These are phyloP conservation scores for Vicia villosa DNA, from an alignment of 306 rosid species.

Conservation along the genomic window DNA sequence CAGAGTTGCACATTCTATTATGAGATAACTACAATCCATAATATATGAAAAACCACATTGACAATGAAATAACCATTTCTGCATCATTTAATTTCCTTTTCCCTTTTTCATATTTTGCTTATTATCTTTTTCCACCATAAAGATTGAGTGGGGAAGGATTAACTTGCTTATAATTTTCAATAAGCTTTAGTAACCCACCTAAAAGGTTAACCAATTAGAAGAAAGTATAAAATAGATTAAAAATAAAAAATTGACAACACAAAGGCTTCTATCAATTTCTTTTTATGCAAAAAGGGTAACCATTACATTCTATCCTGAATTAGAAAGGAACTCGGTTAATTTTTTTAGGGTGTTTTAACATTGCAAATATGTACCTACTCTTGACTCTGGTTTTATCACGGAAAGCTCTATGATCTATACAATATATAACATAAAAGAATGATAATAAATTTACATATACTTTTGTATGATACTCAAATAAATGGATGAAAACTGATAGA, in stretches of 20 bases:
- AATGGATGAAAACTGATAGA: not conserved
- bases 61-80: constrained; percentile 18
- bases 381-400: constrained; percentile 11
- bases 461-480: constrained; percentile 19
- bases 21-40: constrained; percentile 14
- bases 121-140: constrained; percentile 4
- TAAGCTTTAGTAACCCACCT: constrained; percentile 21
- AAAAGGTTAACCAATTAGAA: not conserved
- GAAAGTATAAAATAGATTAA: not conserved
- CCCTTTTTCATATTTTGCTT: not conserved
- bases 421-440: constrained; percentile 13
- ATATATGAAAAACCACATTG: not conserved
- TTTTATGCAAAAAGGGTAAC: not conserved
- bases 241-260: constrained; percentile 6
- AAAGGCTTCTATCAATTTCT: constrained; percentile 6
- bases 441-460: constrained; percentile 2
- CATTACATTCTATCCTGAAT: constrained; percentile 15
- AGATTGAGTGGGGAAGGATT: constrained; percentile 1
- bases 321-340: constrained; percentile 34
- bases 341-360: constrained; percentile 25
- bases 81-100: constrained; percentile 26
- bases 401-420: constrained; percentile 33
- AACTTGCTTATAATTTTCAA: constrained; percentile 17
- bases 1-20: constrained; percentile 13
- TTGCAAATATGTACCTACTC: constrained; percentile 20